Conservation (phyloP, 2,329 filamentous ascomycete species). For the Trichoderma sp. region DNA sequence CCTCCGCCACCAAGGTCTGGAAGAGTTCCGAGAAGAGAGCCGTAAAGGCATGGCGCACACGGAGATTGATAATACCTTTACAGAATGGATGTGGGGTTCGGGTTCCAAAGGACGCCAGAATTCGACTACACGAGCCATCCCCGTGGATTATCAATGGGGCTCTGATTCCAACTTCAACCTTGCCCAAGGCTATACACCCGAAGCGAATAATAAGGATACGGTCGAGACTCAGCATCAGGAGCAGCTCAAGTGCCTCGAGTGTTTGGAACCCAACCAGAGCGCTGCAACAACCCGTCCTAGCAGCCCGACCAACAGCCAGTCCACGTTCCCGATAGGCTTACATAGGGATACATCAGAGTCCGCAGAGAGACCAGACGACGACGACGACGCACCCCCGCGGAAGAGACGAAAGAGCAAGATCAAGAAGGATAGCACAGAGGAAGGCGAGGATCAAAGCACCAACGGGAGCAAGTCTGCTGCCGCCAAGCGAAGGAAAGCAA, state of each 20-base stretch:
- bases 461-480: slow-evolving; percentile 30
- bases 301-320: slow-evolving; percentile 44
- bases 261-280: slow-evolving; percentile 56
- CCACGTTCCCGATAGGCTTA: background rate
- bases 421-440: slow-evolving; percentile 41
- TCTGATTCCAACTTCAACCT: slow-evolving; percentile 63
- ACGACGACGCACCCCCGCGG: slow-evolving; percentile 41
- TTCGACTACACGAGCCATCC: slow-evolving; percentile 35
- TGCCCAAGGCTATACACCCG: slow-evolving; percentile 57
- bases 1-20: slow-evolving; percentile 42
- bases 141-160: slow-evolving; percentile 60
- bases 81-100: slow-evolving; percentile 42
- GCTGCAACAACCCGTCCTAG: slow-evolving; percentile 57
- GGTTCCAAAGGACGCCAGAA: slow-evolving; percentile 29
- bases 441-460: slow-evolving; percentile 42
- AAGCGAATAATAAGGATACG: slow-evolving; percentile 54
- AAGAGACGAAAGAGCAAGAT: slow-evolving; percentile 56
- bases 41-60: slow-evolving; percentile 32
- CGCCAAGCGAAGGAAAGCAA: slow-evolving; percentile 49
- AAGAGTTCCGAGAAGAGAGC: slow-evolving; percentile 42
- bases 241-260: slow-evolving; percentile 54
- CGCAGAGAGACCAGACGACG: slow-evolving; percentile 34
- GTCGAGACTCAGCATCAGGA: slow-evolving; percentile 55
- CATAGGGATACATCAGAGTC: slow-evolving; percentile 24
- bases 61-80: slow-evolving; percentile 38